Conservation (phyloP, 2,329 filamentous ascomycete genomes). For the Curvularia sp. region DNA sequence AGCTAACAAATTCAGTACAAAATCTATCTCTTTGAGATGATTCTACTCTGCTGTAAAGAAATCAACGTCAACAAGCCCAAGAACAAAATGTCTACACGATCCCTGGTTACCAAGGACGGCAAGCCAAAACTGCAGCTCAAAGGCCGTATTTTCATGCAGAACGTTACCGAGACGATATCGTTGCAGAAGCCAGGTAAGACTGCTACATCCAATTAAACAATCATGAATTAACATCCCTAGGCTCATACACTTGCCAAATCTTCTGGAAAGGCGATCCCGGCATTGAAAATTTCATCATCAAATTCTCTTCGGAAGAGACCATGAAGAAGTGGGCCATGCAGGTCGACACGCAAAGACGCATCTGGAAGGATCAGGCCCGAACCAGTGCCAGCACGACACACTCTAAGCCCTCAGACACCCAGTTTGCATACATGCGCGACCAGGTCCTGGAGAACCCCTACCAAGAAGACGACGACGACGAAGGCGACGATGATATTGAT, state of each 20-base stretch:
- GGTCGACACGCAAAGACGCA: conserved; percentile 74
- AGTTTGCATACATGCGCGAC: conserved; percentile 82
- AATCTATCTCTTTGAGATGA: conserved; percentile 95
- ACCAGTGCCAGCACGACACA: conserved; percentile 55
- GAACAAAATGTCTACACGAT: conserved; percentile 73
- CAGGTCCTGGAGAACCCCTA: conserved; percentile 83
- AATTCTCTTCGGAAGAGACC: conserved; percentile 86
- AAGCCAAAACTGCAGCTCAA: conserved; percentile 87
- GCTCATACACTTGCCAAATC: conserved; percentile 93
- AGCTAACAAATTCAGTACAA: conserved; percentile 72
- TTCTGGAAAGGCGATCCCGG: conserved; percentile 98
- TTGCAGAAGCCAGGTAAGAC: conserved; percentile 82
- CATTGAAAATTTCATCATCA: conserved; percentile 95
- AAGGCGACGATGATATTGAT: conserved; percentile 59
- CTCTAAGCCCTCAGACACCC: conserved; percentile 67
- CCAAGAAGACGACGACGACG: conserved; percentile 64
- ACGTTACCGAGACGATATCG: conserved; percentile 93
- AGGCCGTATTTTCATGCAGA: conserved; percentile 98
- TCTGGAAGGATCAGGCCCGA: conserved; percentile 60
- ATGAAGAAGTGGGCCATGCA: conserved; percentile 91
- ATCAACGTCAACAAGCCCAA: conserved; percentile 82
- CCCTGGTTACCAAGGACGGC: conserved; percentile 70
- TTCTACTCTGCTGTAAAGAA: conserved; percentile 96
- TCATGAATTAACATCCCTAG: conserved; percentile 54
- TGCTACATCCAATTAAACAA: neutral